Percentiles rank a stretch among this genome's conserved stretches.
phyloP scores from a whole-genome alignment of 2,329 filamentous ascomycete species.

The Cladosporium halotolerans region DNA sequence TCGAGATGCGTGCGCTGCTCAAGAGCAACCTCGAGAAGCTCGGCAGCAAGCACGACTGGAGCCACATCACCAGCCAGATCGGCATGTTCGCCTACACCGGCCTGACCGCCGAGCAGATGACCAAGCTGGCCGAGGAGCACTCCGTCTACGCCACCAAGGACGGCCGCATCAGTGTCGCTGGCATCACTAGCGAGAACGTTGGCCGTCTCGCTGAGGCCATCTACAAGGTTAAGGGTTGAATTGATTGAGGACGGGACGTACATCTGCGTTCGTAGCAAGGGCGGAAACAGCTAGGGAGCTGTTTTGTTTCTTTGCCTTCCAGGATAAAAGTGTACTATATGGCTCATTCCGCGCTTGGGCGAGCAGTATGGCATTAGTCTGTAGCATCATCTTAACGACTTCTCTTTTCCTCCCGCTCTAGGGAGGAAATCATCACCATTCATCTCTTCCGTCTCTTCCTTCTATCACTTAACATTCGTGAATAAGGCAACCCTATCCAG shows the following conservation, averaged over 20 bases:
- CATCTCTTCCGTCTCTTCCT: too few relatives aligned
- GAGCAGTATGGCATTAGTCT: too few relatives aligned
- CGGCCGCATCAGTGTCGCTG: slow-evolving; percentile 77
- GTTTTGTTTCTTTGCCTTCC: background rate
- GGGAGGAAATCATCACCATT: too few relatives aligned
- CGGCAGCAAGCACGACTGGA: slow-evolving; percentile 96
- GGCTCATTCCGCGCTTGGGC: background rate
- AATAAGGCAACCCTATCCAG: too few relatives aligned
- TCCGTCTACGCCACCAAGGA: slow-evolving; percentile 97
- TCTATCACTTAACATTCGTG: too few relatives aligned
- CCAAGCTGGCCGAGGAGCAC: slow-evolving; percentile 83
- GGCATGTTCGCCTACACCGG: slow-evolving; percentile 99
- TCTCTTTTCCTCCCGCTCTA: too few relatives aligned
- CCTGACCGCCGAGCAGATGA: slow-evolving; percentile 85
- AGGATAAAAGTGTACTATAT: background rate
- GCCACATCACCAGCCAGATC: slow-evolving; percentile 96
- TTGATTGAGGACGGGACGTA: background rate
- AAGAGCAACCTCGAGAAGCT: slow-evolving; percentile 93
- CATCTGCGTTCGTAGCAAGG: too few relatives aligned
- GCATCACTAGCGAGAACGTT: slow-evolving; percentile 74
- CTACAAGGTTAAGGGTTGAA: slow-evolving; percentile 68
- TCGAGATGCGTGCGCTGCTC: slow-evolving; percentile 90
- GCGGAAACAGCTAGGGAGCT: too few relatives aligned
- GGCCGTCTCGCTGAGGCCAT: slow-evolving; percentile 76
- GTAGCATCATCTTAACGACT: too few relatives aligned